Evolutionary conservation across 176 grass and related monocot species (phyloP).

Genomic region (Typha latifolia): DNA sequence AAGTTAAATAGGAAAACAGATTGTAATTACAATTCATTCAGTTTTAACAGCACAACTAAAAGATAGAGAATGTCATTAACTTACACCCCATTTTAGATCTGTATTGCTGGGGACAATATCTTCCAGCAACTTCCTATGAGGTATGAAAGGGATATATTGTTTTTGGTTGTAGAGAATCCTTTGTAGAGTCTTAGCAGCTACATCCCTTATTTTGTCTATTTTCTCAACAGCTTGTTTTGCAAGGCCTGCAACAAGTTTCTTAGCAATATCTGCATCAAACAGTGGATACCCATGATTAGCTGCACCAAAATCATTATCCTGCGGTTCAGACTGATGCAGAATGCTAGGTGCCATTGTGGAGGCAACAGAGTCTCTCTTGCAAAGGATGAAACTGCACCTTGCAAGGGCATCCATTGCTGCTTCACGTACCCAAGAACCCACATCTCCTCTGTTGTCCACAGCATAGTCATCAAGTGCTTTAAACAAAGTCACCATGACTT

Average conservation of each 20-base stretch:
- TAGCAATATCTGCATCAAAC: slow-evolving; percentile 57
- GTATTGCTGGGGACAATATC: slow-evolving; percentile 49
- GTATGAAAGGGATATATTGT: slow-evolving; percentile 49
- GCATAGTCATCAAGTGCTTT: slow-evolving; percentile 92
- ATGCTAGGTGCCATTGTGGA: background rate
- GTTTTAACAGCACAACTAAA: background rate
- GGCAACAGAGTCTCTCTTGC: slow-evolving; percentile 51
- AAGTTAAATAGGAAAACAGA: background rate
- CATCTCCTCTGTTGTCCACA: slow-evolving; percentile 95
- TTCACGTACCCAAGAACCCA: slow-evolving; percentile 96
- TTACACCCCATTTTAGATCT: slow-evolving; percentile 76
- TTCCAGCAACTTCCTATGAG: slow-evolving; percentile 59
- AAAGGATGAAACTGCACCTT: slow-evolving; percentile 61
- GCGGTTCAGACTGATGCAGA: slow-evolving; percentile 10
- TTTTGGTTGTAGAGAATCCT: slow-evolving; percentile 73
- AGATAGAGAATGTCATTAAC: slow-evolving; percentile 13
- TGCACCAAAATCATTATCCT: slow-evolving; percentile 21
- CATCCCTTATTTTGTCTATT: slow-evolving; percentile 92
- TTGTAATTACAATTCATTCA: background rate
- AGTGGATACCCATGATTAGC: slow-evolving; percentile 12
- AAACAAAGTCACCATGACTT: slow-evolving; percentile 60
- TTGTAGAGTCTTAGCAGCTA: slow-evolving; percentile 62
- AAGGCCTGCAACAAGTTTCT: slow-evolving; percentile 60
- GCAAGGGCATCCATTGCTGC: slow-evolving; percentile 92
- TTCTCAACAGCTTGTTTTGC: slow-evolving; percentile 94